Evolutionary conservation across 2,329 filamentous ascomycete species (phyloP).

Genomic region (Chrysoporthe puriensis): DNA sequence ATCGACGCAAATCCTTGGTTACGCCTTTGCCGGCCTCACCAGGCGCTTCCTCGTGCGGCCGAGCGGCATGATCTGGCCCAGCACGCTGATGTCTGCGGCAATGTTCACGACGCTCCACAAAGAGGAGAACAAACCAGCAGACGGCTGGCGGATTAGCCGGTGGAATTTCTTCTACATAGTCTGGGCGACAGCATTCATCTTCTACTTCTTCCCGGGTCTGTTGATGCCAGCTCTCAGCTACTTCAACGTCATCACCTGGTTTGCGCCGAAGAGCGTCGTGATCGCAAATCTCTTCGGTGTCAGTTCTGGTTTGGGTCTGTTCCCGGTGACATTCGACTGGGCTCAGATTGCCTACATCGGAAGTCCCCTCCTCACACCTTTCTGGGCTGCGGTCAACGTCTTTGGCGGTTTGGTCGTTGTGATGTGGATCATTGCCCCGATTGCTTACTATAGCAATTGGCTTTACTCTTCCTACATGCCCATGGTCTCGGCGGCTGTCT

Average conservation of each 20-base stretch:
- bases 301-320: slow-evolving; percentile 79
- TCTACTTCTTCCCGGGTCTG: slow-evolving; percentile 84
- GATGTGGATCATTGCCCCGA: slow-evolving; percentile 82
- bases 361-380: slow-evolving; percentile 80
- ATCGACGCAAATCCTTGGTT: slow-evolving; percentile 84
- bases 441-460: slow-evolving; percentile 79
- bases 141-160: slow-evolving; percentile 80
- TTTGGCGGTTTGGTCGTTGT: slow-evolving; percentile 78
- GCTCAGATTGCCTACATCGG: slow-evolving; percentile 88
- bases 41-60: slow-evolving; percentile 81
- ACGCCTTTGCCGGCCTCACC: slow-evolving; percentile 82
- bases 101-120: slow-evolving; percentile 90
- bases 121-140: slow-evolving; percentile 78
- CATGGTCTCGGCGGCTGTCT: slow-evolving; percentile 81
- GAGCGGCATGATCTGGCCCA: slow-evolving; percentile 90
- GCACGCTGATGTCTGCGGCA: slow-evolving; percentile 83
- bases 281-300: slow-evolving; percentile 86
- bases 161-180: slow-evolving; percentile 84
- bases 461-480: slow-evolving; percentile 86
- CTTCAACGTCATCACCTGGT: slow-evolving; percentile 89
- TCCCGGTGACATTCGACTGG: slow-evolving; percentile 90
- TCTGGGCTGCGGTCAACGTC: slow-evolving; percentile 86
- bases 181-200: slow-evolving; percentile 71
- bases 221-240: slow-evolving; percentile 84
- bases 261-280: slow-evolving; percentile 83